Percentiles rank a stretch among this genome's conserved stretches.
Conservation (phyloP, 345 rosid genomes). For the Conringia planisiliqua region DNA sequence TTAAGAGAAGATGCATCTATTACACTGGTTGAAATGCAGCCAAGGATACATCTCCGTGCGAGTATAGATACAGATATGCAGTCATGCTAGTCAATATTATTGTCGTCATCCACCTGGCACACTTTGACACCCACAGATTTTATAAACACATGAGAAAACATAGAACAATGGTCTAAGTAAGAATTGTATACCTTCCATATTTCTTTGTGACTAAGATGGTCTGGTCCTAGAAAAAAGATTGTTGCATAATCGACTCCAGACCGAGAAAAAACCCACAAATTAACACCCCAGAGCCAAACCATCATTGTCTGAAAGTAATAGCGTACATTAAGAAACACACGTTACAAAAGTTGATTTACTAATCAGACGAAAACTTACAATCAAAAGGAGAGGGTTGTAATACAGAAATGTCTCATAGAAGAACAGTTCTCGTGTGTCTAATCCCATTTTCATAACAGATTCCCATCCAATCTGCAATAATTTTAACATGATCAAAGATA, state of each 20-base stretch:
- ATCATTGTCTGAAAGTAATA: constrained; percentile 62
- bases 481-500: neutral
- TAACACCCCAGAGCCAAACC: constrained; percentile 99
- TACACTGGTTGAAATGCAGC: constrained; percentile 99
- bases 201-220: constrained; percentile 84
- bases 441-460: constrained; percentile 93
- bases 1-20: constrained; percentile 81
- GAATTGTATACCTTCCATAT: constrained; percentile 77
- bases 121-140: constrained; percentile 38
- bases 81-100: constrained; percentile 91
- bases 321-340: neutral
- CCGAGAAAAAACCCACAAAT: constrained; percentile 81
- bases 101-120: constrained; percentile 97
- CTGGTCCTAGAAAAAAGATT: constrained; percentile 77
- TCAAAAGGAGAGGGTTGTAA: constrained; percentile 95
- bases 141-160: neutral
- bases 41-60: constrained; percentile 89
- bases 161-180: neutral
- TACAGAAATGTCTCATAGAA: constrained; percentile 92
- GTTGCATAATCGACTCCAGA: constrained; percentile 74
- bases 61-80: constrained; percentile 89
- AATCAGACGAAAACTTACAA: constrained; percentile 47
- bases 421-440: constrained; percentile 75
- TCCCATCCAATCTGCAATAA: constrained; percentile 81
- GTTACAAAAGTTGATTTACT: neutral